These are phyloP conservation scores for Grosmannia huntii DNA, from an alignment of 2,329 filamentous ascomycete genomes.

Conservation along the genomic window DNA sequence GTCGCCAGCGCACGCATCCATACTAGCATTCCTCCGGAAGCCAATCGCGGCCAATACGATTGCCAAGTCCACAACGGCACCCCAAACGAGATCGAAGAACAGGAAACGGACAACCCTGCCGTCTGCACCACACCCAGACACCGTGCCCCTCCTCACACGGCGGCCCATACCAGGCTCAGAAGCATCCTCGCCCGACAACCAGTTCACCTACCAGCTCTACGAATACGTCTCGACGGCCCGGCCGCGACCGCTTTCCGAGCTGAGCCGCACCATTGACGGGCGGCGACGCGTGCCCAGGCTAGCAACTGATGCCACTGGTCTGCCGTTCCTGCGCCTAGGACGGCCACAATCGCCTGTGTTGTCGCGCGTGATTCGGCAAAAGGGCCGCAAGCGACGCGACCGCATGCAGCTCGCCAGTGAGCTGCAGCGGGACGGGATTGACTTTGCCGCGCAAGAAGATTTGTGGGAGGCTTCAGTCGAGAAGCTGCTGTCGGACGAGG, in stretches of 20 bases:
- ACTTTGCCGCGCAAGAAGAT: slow-evolving; percentile 27
- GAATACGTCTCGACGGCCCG: slow-evolving; percentile 33
- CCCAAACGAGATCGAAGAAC: neutral
- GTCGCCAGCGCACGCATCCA: slow-evolving; percentile 25
- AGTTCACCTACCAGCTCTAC: slow-evolving; percentile 5
- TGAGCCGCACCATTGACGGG: slow-evolving; percentile 30
- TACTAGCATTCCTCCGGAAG: slow-evolving; percentile 28
- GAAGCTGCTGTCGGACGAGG: slow-evolving; percentile 16
- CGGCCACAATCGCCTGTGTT: slow-evolving; percentile 53
- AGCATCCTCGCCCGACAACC: slow-evolving; percentile 6
- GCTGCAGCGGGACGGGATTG: slow-evolving; percentile 24
- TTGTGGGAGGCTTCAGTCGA: slow-evolving; percentile 31
- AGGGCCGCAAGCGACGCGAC: slow-evolving; percentile 29
- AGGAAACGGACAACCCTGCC: slow-evolving; percentile 5
- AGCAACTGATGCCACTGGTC: slow-evolving; percentile 34
- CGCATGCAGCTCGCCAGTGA: slow-evolving; percentile 24
- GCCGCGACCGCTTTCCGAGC: slow-evolving; percentile 33
- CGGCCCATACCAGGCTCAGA: slow-evolving; percentile 11
- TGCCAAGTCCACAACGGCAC: neutral
- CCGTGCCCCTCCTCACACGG: slow-evolving; percentile 20
- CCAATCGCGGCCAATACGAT: slow-evolving; percentile 13
- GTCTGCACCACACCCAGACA: slow-evolving; percentile 12
- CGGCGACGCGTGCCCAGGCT: slow-evolving; percentile 46
- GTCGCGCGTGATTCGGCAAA: slow-evolving; percentile 42
- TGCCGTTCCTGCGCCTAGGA: slow-evolving; percentile 52